These are phyloP conservation scores for Diaporthe amygdali DNA, from an alignment of 2,329 filamentous ascomycete genomes.

Conservation along the genomic window DNA sequence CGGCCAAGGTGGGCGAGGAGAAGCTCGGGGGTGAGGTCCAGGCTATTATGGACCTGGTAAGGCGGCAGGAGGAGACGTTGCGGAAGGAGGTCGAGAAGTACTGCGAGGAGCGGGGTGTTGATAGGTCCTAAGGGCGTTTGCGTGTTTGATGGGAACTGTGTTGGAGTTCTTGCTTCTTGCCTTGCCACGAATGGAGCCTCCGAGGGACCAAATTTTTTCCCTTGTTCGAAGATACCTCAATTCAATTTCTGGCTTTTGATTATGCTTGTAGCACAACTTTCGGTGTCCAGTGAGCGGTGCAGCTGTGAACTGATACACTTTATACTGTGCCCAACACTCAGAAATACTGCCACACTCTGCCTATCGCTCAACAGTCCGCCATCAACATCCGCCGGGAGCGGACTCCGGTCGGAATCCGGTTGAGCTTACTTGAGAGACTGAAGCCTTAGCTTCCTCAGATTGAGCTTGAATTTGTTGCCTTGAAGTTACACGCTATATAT, in stretches of 20 bases:
- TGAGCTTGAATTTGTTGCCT: too few species aligned
- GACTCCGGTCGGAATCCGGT: too few species aligned
- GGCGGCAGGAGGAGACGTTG: constrained; percentile 68
- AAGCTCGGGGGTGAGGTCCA: constrained; percentile 52
- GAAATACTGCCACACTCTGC: background rate
- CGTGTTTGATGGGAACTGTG: background rate
- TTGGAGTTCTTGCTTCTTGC: background rate
- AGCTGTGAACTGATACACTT: too few species aligned
- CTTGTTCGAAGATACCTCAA: background rate
- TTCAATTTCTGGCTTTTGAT: background rate
- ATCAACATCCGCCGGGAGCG: background rate
- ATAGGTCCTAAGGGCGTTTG: background rate
- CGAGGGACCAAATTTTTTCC: background rate
- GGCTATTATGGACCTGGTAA: constrained; percentile 71
- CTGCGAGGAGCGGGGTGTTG: constrained; percentile 65
- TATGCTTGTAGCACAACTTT: background rate
- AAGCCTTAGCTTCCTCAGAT: too few species aligned
- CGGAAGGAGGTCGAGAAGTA: constrained; percentile 79
- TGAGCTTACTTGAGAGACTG: too few species aligned
- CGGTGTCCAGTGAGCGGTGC: background rate
- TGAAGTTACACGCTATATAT: background rate
- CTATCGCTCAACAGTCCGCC: too few species aligned
- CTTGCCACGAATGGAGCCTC: background rate
- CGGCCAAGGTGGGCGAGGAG: constrained; percentile 48
- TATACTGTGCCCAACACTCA: background rate